These are phyloP conservation scores for Brassica cretica DNA, from an alignment of 345 rosid genomes.

Conservation along the genomic window DNA sequence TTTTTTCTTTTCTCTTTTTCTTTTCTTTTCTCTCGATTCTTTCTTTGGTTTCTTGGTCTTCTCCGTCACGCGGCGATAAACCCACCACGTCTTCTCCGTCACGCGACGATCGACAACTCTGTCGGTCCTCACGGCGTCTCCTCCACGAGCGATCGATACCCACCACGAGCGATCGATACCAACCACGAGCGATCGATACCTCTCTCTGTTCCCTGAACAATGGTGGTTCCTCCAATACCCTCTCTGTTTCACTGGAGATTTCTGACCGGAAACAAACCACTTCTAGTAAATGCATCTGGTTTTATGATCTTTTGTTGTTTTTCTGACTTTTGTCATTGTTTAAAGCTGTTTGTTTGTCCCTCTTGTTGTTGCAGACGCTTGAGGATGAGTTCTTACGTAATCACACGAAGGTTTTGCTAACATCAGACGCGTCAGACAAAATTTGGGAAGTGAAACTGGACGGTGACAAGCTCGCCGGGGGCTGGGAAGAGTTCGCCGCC, in stretches of 20 bases:
- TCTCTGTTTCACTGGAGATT: background rate
- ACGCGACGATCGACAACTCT: background rate
- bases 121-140: background rate
- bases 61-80: background rate
- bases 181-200: background rate
- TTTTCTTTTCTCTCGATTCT: too few species aligned
- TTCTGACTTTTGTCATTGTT: background rate
- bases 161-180: too few species aligned
- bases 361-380: slow-evolving; percentile 15
- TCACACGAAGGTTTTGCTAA: slow-evolving; percentile 20
- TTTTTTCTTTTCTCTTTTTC: too few species aligned
- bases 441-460: slow-evolving; percentile 30
- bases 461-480: slow-evolving; percentile 13
- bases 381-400: slow-evolving; percentile 20
- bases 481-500: slow-evolving; percentile 35
- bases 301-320: background rate
- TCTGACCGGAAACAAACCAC: slow-evolving; percentile 18
- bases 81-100: background rate
- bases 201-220: slow-evolving; percentile 20
- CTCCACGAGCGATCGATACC: too few species aligned
- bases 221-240: slow-evolving; percentile 13
- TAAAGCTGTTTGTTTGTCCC: background rate
- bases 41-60: background rate
- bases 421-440: background rate
- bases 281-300: slow-evolving; percentile 17